These are phyloP conservation scores for Trypanosoma melophagium DNA, from an alignment of 208 protist genomes.

Conservation along the genomic window DNA sequence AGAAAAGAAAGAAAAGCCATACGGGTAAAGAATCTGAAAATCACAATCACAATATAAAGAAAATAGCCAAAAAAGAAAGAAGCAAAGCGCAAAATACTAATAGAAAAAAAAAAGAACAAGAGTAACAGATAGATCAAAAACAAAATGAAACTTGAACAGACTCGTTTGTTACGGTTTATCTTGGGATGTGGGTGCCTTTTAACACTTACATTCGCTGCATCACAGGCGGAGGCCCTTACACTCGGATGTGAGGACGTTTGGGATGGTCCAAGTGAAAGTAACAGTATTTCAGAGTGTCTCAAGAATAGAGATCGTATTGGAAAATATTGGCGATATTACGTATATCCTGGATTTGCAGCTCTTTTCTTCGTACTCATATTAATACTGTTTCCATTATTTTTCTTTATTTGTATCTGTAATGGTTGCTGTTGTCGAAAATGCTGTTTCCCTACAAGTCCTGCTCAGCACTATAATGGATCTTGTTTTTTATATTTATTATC, in stretches of 20 bases:
- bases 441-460: slow-evolving; percentile 26
- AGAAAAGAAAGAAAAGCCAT: too few relatives aligned
- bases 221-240: slow-evolving; percentile 4
- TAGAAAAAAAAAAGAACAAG: neutral
- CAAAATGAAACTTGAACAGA: neutral
- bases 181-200: neutral
- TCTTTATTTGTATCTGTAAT: slow-evolving; percentile 29
- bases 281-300: slow-evolving; percentile 57
- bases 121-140: neutral
- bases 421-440: slow-evolving; percentile 36
- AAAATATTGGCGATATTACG: slow-evolving; percentile 63
- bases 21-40: too few relatives aligned
- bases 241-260: slow-evolving; percentile 71
- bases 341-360: slow-evolving; percentile 54
- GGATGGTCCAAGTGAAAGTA: slow-evolving; percentile 40
- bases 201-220: slow-evolving; percentile 17
- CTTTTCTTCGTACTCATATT: slow-evolving; percentile 64
- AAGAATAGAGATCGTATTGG: slow-evolving; percentile 50
- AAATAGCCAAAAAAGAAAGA: too few relatives aligned
- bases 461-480: slow-evolving; percentile 27
- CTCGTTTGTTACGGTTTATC: neutral
- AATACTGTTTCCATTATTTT: slow-evolving; percentile 56
- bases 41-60: too few relatives aligned
- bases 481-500: slow-evolving; percentile 14
- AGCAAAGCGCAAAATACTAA: too few relatives aligned